Evolutionary conservation across 192 early-diverging fungal species (phyloP).

Genomic region (Coemansia sp.): DNA sequence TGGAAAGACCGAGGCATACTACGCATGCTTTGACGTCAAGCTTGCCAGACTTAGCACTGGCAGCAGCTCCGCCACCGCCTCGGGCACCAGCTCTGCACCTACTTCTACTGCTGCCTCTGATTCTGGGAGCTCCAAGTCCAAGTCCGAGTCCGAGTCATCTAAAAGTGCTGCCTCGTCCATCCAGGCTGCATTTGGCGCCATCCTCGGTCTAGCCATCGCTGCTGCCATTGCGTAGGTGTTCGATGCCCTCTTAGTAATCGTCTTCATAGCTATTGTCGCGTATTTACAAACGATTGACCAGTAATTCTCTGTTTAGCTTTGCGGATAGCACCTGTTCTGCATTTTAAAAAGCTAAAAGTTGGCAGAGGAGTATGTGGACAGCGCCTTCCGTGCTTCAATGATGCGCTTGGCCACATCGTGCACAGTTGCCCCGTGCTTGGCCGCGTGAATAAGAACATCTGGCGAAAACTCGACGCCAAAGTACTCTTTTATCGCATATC

Average conservation of each 20-base stretch:
- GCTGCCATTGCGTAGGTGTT: slow-evolving; percentile 19
- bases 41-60: slow-evolving; percentile 14
- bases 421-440: slow-evolving; percentile 54
- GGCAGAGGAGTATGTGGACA: slow-evolving; percentile 53
- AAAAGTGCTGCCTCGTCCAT: slow-evolving; percentile 7
- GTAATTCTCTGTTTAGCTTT: neutral
- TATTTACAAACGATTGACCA: neutral
- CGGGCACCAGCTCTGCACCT: neutral
- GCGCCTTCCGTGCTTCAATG: slow-evolving; percentile 56
- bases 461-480: slow-evolving; percentile 86
- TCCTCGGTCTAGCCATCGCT: slow-evolving; percentile 22
- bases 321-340: neutral
- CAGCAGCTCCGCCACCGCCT: slow-evolving; percentile 1
- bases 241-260: neutral
- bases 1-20: slow-evolving; percentile 32
- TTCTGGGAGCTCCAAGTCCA: neutral
- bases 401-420: slow-evolving; percentile 55
- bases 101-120: neutral
- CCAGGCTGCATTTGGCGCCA: slow-evolving; percentile 26
- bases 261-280: neutral
- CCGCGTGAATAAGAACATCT: slow-evolving; percentile 45
- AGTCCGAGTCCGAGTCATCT: slow-evolving; percentile 3
- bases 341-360: slow-evolving; percentile 17
- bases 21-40: slow-evolving; percentile 52
- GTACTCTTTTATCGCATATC: slow-evolving; percentile 76